Evolutionary conservation across 208 protist genomes (phyloP), one percentile per base, ranked within the genome.

Genomic region (Strigomonas galati): DNA sequence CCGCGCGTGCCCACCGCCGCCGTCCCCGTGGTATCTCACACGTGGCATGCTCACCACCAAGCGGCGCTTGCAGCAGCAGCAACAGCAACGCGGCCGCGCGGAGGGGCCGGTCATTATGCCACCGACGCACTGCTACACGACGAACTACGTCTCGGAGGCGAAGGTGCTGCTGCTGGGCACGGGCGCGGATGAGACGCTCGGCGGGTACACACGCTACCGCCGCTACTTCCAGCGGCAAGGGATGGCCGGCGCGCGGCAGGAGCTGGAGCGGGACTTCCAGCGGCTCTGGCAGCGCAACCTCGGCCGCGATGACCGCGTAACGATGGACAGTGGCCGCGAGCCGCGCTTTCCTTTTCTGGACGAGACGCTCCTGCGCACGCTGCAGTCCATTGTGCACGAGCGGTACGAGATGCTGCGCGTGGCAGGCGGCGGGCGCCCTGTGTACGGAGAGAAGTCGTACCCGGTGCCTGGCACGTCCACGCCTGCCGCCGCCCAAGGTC

Each of bases 141-240:
- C 40, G 2, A 24, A 79, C 64, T 91, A 90, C 74, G 68, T 62
- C 5, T 87, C 79, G 0, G 52, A 65, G 7, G 86, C 93, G 1
- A 84, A 87, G 46, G 93, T 98, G 35, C 69, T 99, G 53, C 81
- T 98, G 51, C 76, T 97, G 12, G 96, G 97, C 21, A 95, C 98
- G 74, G 97, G 97, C 0, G 96, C 97, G 2, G 97, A 99, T 69
- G 97, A 98, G 78, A 97, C 94, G 27, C 84, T 98, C 1, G 97
- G 93, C 21, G 97, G 97, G 1, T 99, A 98, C 78, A 90, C 85
- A 3, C 84, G 97, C 40, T 96, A 98, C 76, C 88, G 93, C 9
- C 91, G 82, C 40, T 83, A 87, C 72, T 94, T 88, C 62, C 66
- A 87, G 61, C 78, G 80, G 0, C 68, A 84, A 28, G 81, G 88